Evolutionary conservation across 2,329 filamentous ascomycete species (phyloP).

Genomic region (Scorias spongiosa): DNA sequence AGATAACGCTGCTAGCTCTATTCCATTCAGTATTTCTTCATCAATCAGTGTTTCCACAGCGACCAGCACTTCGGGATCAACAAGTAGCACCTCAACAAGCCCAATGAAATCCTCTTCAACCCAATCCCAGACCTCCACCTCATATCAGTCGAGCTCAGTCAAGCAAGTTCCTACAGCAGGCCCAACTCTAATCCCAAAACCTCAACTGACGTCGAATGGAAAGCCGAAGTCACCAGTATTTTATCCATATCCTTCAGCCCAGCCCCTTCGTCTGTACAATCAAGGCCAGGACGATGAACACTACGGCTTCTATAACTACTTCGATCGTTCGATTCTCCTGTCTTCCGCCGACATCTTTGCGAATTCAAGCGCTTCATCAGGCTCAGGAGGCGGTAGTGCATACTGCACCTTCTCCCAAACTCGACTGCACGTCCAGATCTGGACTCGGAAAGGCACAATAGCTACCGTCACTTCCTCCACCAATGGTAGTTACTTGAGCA

Average conservation of each 20-base stretch:
- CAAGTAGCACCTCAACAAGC: neutral
- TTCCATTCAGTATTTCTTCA: constrained; percentile 10
- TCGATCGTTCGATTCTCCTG: constrained; percentile 58
- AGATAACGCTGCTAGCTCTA: neutral
- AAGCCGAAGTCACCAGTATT: constrained; percentile 57
- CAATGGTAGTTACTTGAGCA: constrained; percentile 7
- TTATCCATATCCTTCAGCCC: constrained; percentile 51
- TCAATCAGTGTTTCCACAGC: constrained; percentile 8
- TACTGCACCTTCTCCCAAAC: constrained; percentile 47
- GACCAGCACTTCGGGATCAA: neutral
- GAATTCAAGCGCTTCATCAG: neutral
- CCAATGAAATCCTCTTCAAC: neutral
- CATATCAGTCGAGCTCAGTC: neutral
- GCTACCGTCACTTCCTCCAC: constrained; percentile 8
- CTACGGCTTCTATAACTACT: constrained; percentile 90
- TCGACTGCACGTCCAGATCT: constrained; percentile 46
- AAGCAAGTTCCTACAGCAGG: neutral
- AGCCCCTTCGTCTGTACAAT: constrained; percentile 75
- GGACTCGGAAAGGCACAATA: constrained; percentile 31
- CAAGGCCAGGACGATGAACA: constrained; percentile 68
- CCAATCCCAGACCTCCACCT: neutral
- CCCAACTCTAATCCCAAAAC: constrained; percentile 44
- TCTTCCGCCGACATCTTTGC: constrained; percentile 11
- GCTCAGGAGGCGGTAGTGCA: constrained; percentile 25
- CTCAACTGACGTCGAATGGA: constrained; percentile 50